These are phyloP conservation scores for Agastache rugosa DNA, from an alignment of 257 asterid genomes.

Conservation along the genomic window DNA sequence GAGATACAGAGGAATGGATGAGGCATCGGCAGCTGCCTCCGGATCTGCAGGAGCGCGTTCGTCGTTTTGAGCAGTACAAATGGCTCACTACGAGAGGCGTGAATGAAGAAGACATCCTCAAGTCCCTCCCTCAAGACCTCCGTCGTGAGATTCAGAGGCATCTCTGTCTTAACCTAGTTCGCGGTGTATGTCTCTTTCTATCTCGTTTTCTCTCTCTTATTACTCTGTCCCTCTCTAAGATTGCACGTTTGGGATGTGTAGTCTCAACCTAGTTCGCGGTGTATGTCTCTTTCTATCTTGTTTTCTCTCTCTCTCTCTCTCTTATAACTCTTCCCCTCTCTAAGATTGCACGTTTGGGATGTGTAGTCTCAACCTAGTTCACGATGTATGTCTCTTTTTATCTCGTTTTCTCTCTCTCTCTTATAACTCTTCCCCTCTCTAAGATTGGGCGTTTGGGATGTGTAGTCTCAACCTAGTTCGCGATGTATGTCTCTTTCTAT, in stretches of 20 bases:
- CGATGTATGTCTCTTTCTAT: too few relatives aligned
- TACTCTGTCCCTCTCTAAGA: not conserved
- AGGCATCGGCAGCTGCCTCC: constrained; percentile 94
- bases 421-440: too few relatives aligned
- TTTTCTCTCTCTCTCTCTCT: too few relatives aligned
- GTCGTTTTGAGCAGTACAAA: constrained; percentile 75
- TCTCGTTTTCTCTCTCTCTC: too few relatives aligned
- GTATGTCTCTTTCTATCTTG: too few relatives aligned
- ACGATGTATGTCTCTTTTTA: too few relatives aligned
- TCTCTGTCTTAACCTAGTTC: constrained; percentile 95
- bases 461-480: too few relatives aligned
- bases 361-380: too few relatives aligned
- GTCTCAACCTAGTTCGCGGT: too few relatives aligned
- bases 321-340: too few relatives aligned
- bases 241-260: constrained; percentile 2
- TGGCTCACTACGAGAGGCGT: constrained; percentile 99
- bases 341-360: too few relatives aligned
- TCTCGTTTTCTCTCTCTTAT: not conserved
- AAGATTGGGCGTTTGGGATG: too few relatives aligned
- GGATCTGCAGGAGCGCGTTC: constrained; percentile 88
- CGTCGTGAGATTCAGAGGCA: constrained; percentile 94
- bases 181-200: constrained; percentile 66
- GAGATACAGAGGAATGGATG: constrained; percentile 99
- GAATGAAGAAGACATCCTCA: constrained; percentile 74
- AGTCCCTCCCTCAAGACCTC: constrained; percentile 84